Conservation (phyloP, 2,329 filamentous ascomycete genomes). For the Pseudonectria buxi region DNA sequence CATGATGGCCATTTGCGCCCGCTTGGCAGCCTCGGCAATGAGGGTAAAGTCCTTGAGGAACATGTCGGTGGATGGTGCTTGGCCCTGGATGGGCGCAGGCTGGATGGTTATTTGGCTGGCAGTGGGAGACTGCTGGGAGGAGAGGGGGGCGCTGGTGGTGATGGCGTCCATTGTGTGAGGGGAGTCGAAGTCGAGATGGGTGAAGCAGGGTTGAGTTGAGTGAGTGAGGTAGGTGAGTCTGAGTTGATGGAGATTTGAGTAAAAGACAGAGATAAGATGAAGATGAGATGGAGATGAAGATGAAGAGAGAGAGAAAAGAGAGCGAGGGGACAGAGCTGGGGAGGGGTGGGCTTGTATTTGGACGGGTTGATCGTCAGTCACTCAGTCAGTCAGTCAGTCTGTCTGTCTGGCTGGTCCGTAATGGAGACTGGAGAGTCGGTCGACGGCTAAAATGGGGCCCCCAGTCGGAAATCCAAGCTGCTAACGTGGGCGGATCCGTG, state of each 20-base stretch:
- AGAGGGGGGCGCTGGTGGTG: slow-evolving; percentile 11
- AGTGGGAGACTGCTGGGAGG: slow-evolving; percentile 25
- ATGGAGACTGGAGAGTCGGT: too few relatives aligned
- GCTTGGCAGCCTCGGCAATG: slow-evolving; percentile 85
- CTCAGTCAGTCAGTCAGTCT: too few relatives aligned
- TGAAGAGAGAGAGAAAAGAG: background rate
- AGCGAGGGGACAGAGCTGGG: too few relatives aligned
- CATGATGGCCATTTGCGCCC: slow-evolving; percentile 83
- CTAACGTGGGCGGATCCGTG: too few relatives aligned
- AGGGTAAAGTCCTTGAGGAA: slow-evolving; percentile 79
- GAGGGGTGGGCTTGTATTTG: too few relatives aligned
- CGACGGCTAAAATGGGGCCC: too few relatives aligned
- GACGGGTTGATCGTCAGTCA: too few relatives aligned
- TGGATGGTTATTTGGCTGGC: slow-evolving; percentile 17
- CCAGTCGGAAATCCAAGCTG: too few relatives aligned
- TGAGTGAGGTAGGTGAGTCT: slow-evolving; percentile 1
- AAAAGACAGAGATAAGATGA: background rate
- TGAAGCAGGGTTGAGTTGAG: background rate
- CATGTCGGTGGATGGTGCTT: slow-evolving; percentile 40
- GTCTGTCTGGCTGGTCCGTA: too few relatives aligned
- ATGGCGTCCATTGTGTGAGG: slow-evolving; percentile 26
- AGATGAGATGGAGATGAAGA: slow-evolving; percentile 1
- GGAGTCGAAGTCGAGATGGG: background rate
- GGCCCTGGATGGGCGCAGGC: slow-evolving; percentile 22
- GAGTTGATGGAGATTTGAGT: slow-evolving; percentile 1